Conservation (phyloP, 164 flowering plant species). For the Nymphaea thermarum region DNA sequence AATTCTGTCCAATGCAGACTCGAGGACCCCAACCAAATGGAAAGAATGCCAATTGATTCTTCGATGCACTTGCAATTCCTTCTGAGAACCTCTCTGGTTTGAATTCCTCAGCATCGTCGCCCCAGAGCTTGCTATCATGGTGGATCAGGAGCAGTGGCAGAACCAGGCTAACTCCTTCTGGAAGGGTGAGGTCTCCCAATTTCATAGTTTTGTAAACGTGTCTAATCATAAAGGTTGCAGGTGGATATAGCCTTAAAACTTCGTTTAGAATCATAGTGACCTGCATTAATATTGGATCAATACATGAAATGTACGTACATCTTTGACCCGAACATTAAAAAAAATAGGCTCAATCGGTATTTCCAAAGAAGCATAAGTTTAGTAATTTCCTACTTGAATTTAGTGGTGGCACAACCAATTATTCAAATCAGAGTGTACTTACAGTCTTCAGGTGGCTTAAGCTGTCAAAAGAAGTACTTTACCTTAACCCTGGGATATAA, state of each 20-base stretch:
- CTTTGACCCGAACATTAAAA: neutral
- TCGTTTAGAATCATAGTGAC: conserved; percentile 1
- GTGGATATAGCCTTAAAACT: conserved; percentile 3
- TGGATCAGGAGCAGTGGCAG: conserved; percentile 1
- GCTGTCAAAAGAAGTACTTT: conserved; percentile 5
- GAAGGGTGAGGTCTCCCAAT: neutral
- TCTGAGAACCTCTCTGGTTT: conserved; percentile 5
- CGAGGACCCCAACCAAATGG: conserved; percentile 4
- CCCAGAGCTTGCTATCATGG: conserved; percentile 2
- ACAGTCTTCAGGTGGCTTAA: conserved; percentile 15
- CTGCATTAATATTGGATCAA: neutral
- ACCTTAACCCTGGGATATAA: conserved; percentile 11
- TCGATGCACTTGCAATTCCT: conserved; percentile 4
- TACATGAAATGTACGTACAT: neutral
- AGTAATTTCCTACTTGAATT: neutral
- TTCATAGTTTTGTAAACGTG: neutral
- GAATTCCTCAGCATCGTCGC: conserved; percentile 11
- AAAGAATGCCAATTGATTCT: conserved; percentile 4
- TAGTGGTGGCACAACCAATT: neutral
- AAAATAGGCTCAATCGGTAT: neutral
- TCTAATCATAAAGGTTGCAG: neutral
- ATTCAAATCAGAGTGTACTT: conserved; percentile 1
- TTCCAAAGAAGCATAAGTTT: neutral
- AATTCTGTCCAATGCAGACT: conserved; percentile 5
- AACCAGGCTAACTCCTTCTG: neutral